Evolutionary conservation across 108 stramenopile species (phyloP), one percentile per base, ranked within the genome.

Genomic region (Discostella stelligeroides): DNA sequence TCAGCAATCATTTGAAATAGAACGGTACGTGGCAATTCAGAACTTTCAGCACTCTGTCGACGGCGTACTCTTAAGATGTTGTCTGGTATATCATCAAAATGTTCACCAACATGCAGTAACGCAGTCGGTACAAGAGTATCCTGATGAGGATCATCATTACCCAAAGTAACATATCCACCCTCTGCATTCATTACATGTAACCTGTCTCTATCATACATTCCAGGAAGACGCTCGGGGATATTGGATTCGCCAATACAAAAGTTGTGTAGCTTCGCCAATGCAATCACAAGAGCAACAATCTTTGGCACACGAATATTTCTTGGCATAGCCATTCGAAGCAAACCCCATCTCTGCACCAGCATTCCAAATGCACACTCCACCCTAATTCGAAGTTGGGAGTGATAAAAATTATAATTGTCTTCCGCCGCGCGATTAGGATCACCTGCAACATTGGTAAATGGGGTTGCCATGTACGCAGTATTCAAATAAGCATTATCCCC

Each of bases 241-340:
- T 58, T 42, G 17, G 24, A 39, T 65, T 73, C 63, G 27, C 41
- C 48, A 65, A 73, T 73, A 18, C 63, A 51, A 47, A 53, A 73
- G 49, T 73, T 73, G 38, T 73, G 72, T 45, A 73, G 24, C 15
- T 46, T 18, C 5, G 50, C 62, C 28, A 63, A 15, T 14, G 17
- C 62, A 18, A 21, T 12, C 20, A 73, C 9, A 12, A 65, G n/a
- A n/a, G n/a, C n/a, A n/a, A n/a, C n/a, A n/a, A n/a, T n/a, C n/a
- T n/a, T n/a, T n/a, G n/a, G n/a, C 15, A 34, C 27, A 9, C 37
- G 3, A 39, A 73, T 29, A 11, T 17, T 29, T 14, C 24, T 45
- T 58, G 11, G 12, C 66, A 67, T 29, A 2, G 65, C 49, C 21
- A 30, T 40, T 43, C 28, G 28, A 8, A 74, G 56, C 23, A 74